Evolutionary conservation across 306 rosid species (phyloP).

Genomic region (Cicer cuneatum): DNA sequence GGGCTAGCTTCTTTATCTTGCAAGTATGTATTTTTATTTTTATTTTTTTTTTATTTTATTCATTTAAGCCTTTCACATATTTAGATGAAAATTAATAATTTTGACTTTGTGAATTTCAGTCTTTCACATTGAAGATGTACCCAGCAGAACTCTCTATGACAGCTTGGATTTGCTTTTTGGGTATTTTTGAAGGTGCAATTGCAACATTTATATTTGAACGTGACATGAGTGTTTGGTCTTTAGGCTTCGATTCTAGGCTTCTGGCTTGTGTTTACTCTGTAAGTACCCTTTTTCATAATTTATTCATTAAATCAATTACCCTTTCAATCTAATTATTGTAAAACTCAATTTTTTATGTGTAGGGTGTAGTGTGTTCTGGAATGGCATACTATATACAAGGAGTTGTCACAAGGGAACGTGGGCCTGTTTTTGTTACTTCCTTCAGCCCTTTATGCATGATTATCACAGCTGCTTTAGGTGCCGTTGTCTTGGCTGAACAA

Average conservation of each 20-base stretch:
- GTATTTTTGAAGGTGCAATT: conserved; percentile 73
- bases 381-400: conserved; percentile 96
- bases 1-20: conserved; percentile 92
- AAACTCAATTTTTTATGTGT: not conserved
- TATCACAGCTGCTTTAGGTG: conserved; percentile 84
- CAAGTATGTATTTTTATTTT: conserved; percentile 54
- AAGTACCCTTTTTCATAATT: conserved; percentile 29
- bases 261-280: conserved; percentile 94
- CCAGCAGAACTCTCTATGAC: conserved; percentile 89
- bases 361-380: conserved; percentile 95
- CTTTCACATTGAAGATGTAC: conserved; percentile 82
- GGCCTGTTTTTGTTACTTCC: conserved; percentile 93
- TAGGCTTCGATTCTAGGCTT: conserved; percentile 90
- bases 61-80: no score
- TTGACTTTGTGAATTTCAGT: conserved; percentile 46
- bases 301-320: not conserved
- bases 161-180: conserved; percentile 82
- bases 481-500: conserved; percentile 77
- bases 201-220: conserved; percentile 73
- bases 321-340: not conserved
- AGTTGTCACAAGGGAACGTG: conserved; percentile 76
- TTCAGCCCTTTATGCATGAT: conserved; percentile 94
- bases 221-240: conserved; percentile 76
- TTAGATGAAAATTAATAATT: no score
- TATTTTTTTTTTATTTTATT: no score